Base-by-base conservation (phyloP, 768 basidiomycete genomes). In the Tylopilus vinaceipallidus region DNA sequence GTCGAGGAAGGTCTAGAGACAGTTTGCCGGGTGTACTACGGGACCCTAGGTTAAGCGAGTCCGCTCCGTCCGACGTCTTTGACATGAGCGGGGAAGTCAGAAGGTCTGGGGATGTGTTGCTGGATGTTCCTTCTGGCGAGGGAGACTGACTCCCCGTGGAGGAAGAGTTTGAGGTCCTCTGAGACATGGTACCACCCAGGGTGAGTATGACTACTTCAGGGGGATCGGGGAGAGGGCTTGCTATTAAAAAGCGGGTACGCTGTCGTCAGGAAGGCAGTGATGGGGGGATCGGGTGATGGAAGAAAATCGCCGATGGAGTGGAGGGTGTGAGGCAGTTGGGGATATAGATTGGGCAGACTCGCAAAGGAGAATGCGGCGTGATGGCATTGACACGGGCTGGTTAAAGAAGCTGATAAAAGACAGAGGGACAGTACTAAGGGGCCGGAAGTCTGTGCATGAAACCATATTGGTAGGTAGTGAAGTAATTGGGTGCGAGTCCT, bases 61-160 rank as follows among this genome's bases (percentile, higher is more conserved):
- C 64, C 16, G 42, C 20, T 22, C 72, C 71, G 57, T 76, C 73
- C 35, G 67, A 60, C 14, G 64, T 57, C 55, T 65, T 64, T 37
- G 73, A 68, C 52, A 64, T 66, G 44, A 75, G 68, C 12, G 71
- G 60, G 22, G 70, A 45, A 0, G 69, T 50, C 45, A 67, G 59
- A 16, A 75, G 69, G 52, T 75, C 67, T 22, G 80, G 75, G 35
- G 81, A 79, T 36, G 73, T 70, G 59, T 72, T 74, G 43, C 72
- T 67, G 17, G 72, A 70, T 6, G 68, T 60, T 20, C 67, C 73
- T 13, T 76, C 73, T 41, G 80, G 73, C 0, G 78, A 66, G 17
- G 78, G 74, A 19, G 78, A 78, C 45, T 68, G 72, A 52, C 79
- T 79, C 37, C 69, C 75, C 45, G 75, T 77, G 37, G 79, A 78